Base-by-base conservation (phyloP, 2,329 filamentous ascomycete species). In the Talaromyces sp. region DNA sequence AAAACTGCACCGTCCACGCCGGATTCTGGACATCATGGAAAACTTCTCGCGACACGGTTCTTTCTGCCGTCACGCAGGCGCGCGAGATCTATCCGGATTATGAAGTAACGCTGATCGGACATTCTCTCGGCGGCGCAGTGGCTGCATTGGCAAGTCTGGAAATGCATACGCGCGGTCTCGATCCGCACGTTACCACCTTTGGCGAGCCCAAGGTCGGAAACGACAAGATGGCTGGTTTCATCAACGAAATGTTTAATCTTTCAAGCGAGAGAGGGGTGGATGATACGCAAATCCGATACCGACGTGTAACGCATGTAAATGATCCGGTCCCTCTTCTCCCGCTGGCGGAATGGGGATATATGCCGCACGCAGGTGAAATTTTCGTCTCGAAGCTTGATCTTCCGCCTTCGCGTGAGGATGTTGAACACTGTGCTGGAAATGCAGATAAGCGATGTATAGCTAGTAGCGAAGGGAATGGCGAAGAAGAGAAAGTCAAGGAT, bases 241-340 rank as follows among this genome's bases (percentile, higher is more conserved):
- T 88, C n/a, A 81, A 88, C 67, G 69, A 74, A 5, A 76, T 79
- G 3, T 88, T 88, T 74, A 69, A 72, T 7, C 82, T 75, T 61
- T 48, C 61, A 3, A n/a, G n/a, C 41, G 10, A 35, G 35, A 13
- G 14, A 37, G 16, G 14, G 0, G n/a, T 52, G 8, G 47, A 65
- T 57, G 64, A 62, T 45, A 54, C 27, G 14, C 65, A 66, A 39
- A 68, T 72, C 67, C 70, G 69, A 14, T 96, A 92, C 75, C 87
- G 91, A 66, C 87, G 94, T 16, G 86, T 98, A 11, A 98, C 95
- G 13, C 95, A 98, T 74, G 79, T 85, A 3, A 86, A 91, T 71
- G 95, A 99, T 72, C 95, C 95, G 0, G 90, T 98, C 0, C 95
- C 95, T 19, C 82, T 97, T 8, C 84, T 99, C 0, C 95, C 95